These are phyloP conservation scores for Cryphonectria naterciae DNA, from an alignment of 2,329 filamentous ascomycete species.

Conservation along the genomic window DNA sequence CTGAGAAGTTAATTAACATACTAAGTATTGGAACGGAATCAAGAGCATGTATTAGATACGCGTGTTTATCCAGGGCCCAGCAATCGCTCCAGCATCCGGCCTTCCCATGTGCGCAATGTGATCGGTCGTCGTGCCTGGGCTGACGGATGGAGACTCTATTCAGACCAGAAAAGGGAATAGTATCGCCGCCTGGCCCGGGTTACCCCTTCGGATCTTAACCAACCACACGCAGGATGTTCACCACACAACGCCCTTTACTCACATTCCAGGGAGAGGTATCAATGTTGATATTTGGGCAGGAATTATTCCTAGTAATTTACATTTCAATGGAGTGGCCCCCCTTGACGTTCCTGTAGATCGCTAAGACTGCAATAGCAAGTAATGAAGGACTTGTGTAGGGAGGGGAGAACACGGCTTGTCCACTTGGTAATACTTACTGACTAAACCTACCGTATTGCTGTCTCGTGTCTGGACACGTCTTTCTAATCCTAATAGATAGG, in stretches of 20 bases:
- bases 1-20: neutral
- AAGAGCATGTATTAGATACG: neutral
- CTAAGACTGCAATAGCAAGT: neutral
- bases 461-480: neutral
- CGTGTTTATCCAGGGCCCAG: neutral
- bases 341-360: neutral
- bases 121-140: neutral
- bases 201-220: neutral
- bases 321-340: neutral
- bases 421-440: too few species aligned
- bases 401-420: neutral
- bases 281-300: neutral
- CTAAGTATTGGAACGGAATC: neutral
- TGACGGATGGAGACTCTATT: slow-evolving; percentile 23
- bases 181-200: slow-evolving; percentile 4
- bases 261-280: neutral
- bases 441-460: neutral
- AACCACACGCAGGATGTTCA: neutral
- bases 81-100: neutral
- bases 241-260: neutral
- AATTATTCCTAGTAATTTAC: neutral
- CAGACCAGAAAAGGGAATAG: slow-evolving; percentile 28
- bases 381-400: neutral
- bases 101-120: neutral
- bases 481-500: too few species aligned